Conservation (phyloP, 306 rosid species). For the Rubus idaeus region DNA sequence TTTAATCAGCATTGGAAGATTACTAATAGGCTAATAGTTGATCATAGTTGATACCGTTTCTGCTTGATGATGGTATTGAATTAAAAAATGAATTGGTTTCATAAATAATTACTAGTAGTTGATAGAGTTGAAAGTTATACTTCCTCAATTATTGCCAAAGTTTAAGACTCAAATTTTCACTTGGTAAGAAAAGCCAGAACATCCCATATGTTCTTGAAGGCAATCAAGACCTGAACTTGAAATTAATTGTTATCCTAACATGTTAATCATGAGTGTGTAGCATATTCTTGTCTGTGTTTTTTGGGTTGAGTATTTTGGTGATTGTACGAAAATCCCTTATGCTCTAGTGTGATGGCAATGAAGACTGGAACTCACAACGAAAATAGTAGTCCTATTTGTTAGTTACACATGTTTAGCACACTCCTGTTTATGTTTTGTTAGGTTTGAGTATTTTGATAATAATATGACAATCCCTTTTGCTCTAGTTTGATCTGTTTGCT, state of each 20-base stretch:
- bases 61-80: conserved; percentile 3
- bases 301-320: background rate
- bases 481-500: background rate
- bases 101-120: background rate
- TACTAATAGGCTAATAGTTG: no score
- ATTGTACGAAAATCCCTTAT: background rate
- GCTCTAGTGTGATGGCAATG: background rate
- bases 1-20: background rate
- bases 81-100: background rate
- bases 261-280: background rate
- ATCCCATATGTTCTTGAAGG: background rate
- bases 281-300: background rate
- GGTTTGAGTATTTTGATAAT: background rate
- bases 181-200: background rate
- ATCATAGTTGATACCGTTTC: background rate
- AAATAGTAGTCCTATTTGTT: no score
- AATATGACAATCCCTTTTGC: background rate
- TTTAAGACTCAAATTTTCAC: background rate
- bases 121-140: background rate
- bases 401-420: background rate
- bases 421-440: background rate
- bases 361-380: background rate
- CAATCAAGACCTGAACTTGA: background rate
- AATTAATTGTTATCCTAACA: background rate
- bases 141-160: background rate